A percentile compares a stretch with the other conserved stretches of the same genome.
Conservation (phyloP, 768 basidiomycete genomes). For the Hortiboletus flavorubellus region DNA sequence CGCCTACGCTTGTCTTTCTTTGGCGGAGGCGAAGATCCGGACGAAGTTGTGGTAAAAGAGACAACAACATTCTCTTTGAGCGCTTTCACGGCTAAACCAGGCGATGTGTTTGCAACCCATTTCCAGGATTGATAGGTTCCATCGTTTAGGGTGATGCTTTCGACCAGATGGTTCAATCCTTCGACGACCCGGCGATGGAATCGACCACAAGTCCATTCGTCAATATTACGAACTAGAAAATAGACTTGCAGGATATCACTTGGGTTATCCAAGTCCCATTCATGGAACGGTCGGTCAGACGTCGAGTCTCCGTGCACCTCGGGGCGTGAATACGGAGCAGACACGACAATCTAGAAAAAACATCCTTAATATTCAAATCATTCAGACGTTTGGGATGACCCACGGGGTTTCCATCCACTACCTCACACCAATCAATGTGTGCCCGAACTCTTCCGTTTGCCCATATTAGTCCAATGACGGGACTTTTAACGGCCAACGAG, state of each 20-base stretch:
- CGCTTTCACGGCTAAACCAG: constrained; percentile 14
- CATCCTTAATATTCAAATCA: not conserved
- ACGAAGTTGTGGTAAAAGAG: constrained; percentile 27
- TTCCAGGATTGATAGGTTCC: constrained; percentile 47
- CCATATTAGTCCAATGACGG: constrained; percentile 55
- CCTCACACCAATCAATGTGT: constrained; percentile 53
- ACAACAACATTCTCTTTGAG: constrained; percentile 38
- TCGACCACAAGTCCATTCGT: constrained; percentile 45
- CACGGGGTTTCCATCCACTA: constrained; percentile 35
- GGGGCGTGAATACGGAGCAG: constrained; percentile 42
- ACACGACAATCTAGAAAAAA: constrained; percentile 41
- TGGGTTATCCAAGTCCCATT: constrained; percentile 47
- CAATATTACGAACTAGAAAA: constrained; percentile 51
- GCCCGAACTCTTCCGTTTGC: constrained; percentile 49
- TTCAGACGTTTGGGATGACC: constrained; percentile 12
- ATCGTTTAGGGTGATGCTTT: constrained; percentile 32
- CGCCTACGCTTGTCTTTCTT: constrained; percentile 31
- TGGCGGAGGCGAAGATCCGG: constrained; percentile 26
- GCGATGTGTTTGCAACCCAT: constrained; percentile 35
- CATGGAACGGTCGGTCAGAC: constrained; percentile 36
- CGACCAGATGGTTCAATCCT: constrained; percentile 38
- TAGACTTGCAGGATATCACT: constrained; percentile 47
- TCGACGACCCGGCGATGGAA: constrained; percentile 40
- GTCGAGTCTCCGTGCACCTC: constrained; percentile 13
- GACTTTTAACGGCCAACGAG: constrained; percentile 42